phyloP scores from a whole-genome alignment of 2,329 filamentous ascomycete species.

The Aureobasidium pullulans region DNA sequence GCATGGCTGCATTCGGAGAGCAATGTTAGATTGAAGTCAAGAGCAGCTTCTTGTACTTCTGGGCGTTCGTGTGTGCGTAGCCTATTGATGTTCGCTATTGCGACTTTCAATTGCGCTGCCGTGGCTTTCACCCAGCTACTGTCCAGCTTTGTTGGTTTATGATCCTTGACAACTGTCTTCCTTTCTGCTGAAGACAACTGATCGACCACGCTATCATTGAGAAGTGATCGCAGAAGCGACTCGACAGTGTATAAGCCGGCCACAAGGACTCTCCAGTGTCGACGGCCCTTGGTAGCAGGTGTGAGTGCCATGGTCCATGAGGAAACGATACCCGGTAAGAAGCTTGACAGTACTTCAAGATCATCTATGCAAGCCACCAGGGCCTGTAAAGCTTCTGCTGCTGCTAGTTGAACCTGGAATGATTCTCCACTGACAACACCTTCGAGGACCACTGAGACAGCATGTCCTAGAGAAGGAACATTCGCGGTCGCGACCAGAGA shows the following conservation, averaged over 20 bases:
- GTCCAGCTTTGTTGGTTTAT: slow-evolving; percentile 1
- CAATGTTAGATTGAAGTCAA: slow-evolving; percentile 64
- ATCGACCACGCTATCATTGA: slow-evolving; percentile 10
- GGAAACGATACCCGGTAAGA: slow-evolving; percentile 83
- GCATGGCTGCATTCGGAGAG: slow-evolving; percentile 72
- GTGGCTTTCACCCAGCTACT: slow-evolving; percentile 70
- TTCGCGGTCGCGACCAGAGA: slow-evolving; percentile 50
- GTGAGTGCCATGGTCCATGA: slow-evolving; percentile 68
- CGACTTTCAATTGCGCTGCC: slow-evolving; percentile 71
- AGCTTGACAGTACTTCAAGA: slow-evolving; percentile 68
- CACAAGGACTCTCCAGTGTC: slow-evolving; percentile 55
- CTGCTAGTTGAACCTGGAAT: slow-evolving; percentile 62
- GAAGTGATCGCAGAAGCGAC: slow-evolving; percentile 16
- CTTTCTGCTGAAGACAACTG: slow-evolving; percentile 28
- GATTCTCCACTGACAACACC: slow-evolving; percentile 59
- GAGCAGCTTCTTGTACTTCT: slow-evolving; percentile 61
- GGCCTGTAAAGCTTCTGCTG: slow-evolving; percentile 56
- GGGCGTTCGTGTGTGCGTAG: slow-evolving; percentile 62
- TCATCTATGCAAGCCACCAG: slow-evolving; percentile 61
- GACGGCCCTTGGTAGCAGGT: slow-evolving; percentile 54
- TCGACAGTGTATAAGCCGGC: slow-evolving; percentile 21
- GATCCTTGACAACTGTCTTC: slow-evolving; percentile 7
- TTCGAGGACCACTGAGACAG: slow-evolving; percentile 72
- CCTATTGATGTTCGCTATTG: slow-evolving; percentile 68
- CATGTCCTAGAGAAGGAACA: slow-evolving; percentile 73